phyloP scores from a whole-genome alignment of 352 stramenopile species.

The Aphanomyces cochlioides region DNA sequence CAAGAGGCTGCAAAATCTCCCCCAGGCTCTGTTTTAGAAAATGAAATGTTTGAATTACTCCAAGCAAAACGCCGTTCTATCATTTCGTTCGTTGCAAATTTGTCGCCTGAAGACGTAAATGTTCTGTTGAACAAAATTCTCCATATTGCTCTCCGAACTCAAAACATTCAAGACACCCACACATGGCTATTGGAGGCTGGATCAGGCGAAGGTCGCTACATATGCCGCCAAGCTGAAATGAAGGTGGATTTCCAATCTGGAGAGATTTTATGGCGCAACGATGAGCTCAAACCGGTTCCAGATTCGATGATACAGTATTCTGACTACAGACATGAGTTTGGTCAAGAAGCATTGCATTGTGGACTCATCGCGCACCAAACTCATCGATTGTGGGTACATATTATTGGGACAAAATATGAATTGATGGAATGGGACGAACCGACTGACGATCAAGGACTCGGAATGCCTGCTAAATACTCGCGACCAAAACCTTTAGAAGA shows the following conservation, averaged over 20 bases:
- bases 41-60: constrained; percentile 79
- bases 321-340: constrained; percentile 83
- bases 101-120: constrained; percentile 20
- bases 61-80: constrained; percentile 76
- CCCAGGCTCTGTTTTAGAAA: constrained; percentile 79
- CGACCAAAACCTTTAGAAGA: constrained; percentile 36
- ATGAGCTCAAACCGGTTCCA: constrained; percentile 86
- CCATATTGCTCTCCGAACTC: constrained; percentile 64
- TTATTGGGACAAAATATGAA: constrained; percentile 84
- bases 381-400: constrained; percentile 85
- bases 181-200: constrained; percentile 58
- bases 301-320: constrained; percentile 88
- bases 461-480: constrained; percentile 52
- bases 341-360: constrained; percentile 81
- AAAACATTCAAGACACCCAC: constrained; percentile 52
- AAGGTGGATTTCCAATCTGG: constrained; percentile 83
- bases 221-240: constrained; percentile 69
- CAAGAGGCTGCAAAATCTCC: constrained; percentile 34
- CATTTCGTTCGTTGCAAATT: constrained; percentile 48
- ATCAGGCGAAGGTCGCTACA: constrained; percentile 58
- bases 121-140: constrained; percentile 51
- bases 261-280: constrained; percentile 88
- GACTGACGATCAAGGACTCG: constrained; percentile 75
- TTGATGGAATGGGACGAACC: constrained; percentile 87
- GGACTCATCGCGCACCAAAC: constrained; percentile 81